Evolutionary conservation across 2,329 filamentous ascomycete genomes (phyloP).

Genomic region (Furcasterigmium furcatum): DNA sequence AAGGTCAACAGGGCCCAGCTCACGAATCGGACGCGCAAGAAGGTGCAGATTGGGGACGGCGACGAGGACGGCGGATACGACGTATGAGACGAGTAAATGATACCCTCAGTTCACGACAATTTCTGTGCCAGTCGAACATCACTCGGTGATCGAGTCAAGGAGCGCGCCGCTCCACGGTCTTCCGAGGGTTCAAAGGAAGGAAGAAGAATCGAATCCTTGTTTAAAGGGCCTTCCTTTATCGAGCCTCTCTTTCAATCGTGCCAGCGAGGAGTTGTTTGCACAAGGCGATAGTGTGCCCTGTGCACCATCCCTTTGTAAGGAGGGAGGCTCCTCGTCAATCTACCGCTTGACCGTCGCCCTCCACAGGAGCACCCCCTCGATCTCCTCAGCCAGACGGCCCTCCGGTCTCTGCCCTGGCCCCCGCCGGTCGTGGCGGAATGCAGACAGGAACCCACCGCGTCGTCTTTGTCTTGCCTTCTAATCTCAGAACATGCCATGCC

Average conservation of each 20-base stretch:
- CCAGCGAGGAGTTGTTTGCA: not conserved
- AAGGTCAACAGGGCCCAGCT: slow-evolving; percentile 89
- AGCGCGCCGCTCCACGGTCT: not conserved
- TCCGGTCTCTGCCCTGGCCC: not conserved
- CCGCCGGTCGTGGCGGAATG: not conserved
- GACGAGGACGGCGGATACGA: slow-evolving; percentile 42
- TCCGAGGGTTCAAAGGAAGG: not conserved
- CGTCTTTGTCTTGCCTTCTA: slow-evolving; percentile 1
- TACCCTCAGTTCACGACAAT: not conserved
- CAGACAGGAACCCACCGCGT: not conserved
- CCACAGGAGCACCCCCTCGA: not conserved
- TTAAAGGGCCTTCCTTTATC: not conserved
- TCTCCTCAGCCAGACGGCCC: not conserved
- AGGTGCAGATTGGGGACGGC: slow-evolving; percentile 79
- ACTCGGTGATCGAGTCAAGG: too few species aligned
- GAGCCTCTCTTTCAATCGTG: not conserved
- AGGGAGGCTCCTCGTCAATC: slow-evolving; percentile 1
- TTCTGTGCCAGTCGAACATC: too few species aligned
- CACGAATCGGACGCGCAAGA: slow-evolving; percentile 77
- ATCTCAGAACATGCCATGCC: slow-evolving; percentile 1
- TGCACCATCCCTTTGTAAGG: slow-evolving; percentile 2
- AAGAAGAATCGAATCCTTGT: not conserved
- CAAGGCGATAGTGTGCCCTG: not conserved
- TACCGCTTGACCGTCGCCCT: not conserved
- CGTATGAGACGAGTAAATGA: slow-evolving; percentile 4